These are phyloP conservation scores for Calonectria pteridis DNA, from an alignment of 2,329 filamentous ascomycete species.

Conservation along the genomic window DNA sequence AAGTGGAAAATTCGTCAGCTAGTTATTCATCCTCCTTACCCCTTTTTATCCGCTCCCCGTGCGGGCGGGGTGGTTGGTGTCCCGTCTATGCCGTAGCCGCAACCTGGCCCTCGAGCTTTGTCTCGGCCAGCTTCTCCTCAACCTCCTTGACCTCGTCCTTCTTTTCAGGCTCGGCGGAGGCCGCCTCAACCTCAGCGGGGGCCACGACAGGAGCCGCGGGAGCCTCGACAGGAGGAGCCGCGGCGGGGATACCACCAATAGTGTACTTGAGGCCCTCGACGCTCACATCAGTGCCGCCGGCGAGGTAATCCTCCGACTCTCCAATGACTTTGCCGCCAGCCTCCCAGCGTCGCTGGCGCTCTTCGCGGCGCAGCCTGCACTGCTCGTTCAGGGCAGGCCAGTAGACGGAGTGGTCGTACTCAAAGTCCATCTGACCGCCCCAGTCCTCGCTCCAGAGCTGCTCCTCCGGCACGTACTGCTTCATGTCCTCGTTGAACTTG, in stretches of 20 bases:
- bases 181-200: not conserved
- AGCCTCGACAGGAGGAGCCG: constrained; percentile 2
- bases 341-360: constrained; percentile 79
- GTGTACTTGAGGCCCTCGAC: constrained; percentile 49
- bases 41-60: not conserved
- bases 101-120: constrained; percentile 42
- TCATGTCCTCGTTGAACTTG: constrained; percentile 96
- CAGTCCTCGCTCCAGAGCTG: constrained; percentile 84
- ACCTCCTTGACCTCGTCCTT: constrained; percentile 37
- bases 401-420: constrained; percentile 89
- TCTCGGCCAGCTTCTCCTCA: constrained; percentile 45
- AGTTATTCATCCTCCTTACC: not conserved
- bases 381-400: constrained; percentile 88
- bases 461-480: constrained; percentile 80
- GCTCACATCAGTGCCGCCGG: constrained; percentile 65
- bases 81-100: constrained; percentile 34
- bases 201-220: constrained; percentile 4
- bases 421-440: constrained; percentile 86
- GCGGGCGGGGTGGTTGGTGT: too few relatives aligned
- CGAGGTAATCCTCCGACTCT: constrained; percentile 89
- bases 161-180: not conserved
- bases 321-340: constrained; percentile 84
- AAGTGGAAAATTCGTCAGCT: not conserved
- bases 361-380: constrained; percentile 73
- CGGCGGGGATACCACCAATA: constrained; percentile 9